These are phyloP conservation scores for Spencermartinsiella ligniputridi DNA, from an alignment of 1,139 yeast species.

Conservation along the genomic window DNA sequence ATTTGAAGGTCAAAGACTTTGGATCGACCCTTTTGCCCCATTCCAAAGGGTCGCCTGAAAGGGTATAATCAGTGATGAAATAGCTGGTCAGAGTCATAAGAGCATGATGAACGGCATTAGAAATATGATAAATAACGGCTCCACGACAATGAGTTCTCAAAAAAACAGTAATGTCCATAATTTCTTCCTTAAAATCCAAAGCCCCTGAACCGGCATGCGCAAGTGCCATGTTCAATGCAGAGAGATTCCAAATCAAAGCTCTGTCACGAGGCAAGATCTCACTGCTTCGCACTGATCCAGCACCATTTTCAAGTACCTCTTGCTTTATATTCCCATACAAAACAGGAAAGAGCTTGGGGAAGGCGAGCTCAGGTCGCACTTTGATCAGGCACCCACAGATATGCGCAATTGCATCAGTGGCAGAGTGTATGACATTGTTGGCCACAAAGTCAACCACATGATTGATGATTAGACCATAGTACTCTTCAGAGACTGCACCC, in stretches of 20 bases:
- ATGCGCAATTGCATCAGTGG: constrained; percentile 65
- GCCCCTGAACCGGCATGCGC: constrained; percentile 61
- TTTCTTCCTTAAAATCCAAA: constrained; percentile 43
- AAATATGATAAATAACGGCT: constrained; percentile 43
- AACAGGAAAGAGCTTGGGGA: constrained; percentile 43
- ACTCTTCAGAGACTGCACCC: constrained; percentile 65
- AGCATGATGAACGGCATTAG: constrained; percentile 60
- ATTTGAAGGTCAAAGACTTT: constrained; percentile 51
- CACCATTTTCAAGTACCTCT: constrained; percentile 78
- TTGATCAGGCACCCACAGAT: constrained; percentile 66
- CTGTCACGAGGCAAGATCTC: constrained; percentile 76
- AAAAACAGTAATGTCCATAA: constrained; percentile 48
- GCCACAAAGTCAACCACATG: constrained; percentile 54
- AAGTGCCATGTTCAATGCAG: constrained; percentile 65
- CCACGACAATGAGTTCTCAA: constrained; percentile 62
- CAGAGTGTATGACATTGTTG: constrained; percentile 57
- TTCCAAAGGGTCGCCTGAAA: constrained; percentile 14
- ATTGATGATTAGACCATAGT: constrained; percentile 51
- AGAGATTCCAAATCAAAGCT: constrained; percentile 66
- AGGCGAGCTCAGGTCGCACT: constrained; percentile 50
- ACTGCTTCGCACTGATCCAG: constrained; percentile 68
- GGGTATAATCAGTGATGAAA: constrained; percentile 23
- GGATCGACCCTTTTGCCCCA: constrained; percentile 35
- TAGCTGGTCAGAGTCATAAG: constrained; percentile 58
- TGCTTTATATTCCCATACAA: constrained; percentile 53